Base-by-base conservation (phyloP, 148 eudicot species). In the Persicaria maculosa region DNA sequence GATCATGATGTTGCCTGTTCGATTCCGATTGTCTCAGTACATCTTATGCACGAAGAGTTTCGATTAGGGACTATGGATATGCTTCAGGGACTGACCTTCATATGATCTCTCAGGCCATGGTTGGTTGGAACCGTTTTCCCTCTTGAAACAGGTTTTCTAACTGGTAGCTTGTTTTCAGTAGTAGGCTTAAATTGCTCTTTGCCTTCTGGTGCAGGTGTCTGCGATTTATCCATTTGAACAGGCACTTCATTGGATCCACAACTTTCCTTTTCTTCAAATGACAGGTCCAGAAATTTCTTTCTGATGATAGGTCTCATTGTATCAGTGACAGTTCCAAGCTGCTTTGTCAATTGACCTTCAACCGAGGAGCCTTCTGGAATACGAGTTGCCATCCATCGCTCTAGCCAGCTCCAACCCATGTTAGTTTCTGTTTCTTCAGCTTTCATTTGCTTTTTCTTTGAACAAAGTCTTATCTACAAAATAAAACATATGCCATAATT, bases 311-410 rank as follows among this genome's bases (percentile, higher is more conserved):
- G 76, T 68, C 74, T 79, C 75, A 71, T 78, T 76, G 81, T 84
- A 9, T 65, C 72, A 19, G 68, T 69, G 44, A 40, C 74, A 22
- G 78, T 58, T 75, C 74, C 85, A 25, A 78, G 59, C 83, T 81
- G 84, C 71, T 83, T 82, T 77, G 54, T 82, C 68, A 75, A 54
- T 31, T 68, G 57, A 70, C 77, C 81, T 45, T 87, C 90, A 0
- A 76, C 77, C 12, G 81, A 71, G 31, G 80, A 73, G 67, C 69
- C 81, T 67, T 92, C 92, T 22, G 85, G 83, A 72, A 80, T 81
- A 2, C 95, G 89, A 70, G 97, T 87, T 47, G 95, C 97, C 97
- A 92, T 92, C 97, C 97, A 92, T 52, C 97, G 83, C 81, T 92
- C 97, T 0, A 92, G 85, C 97, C 97, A 92, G 83, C 81, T 89